A percentile compares a stretch with the other conserved stretches of the same genome.
phyloP scores from a whole-genome alignment of 208 protist genomes.

The Angomonas deanei region DNA sequence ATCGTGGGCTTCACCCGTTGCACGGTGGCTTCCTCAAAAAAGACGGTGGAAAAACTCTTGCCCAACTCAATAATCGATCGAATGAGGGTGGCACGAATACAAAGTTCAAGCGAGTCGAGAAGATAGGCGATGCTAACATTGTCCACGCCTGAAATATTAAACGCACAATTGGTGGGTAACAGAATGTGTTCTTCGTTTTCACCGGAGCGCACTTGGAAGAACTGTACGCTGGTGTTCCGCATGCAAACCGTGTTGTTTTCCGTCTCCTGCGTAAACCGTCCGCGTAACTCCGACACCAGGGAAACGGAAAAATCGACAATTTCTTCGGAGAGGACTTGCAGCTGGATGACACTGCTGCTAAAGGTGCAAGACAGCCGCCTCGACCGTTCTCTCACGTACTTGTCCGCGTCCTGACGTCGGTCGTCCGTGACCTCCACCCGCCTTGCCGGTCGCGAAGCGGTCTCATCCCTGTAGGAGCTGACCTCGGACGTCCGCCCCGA shows the following conservation, averaged over 20 bases:
- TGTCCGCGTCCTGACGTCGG: background rate
- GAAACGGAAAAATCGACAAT: constrained; percentile 47
- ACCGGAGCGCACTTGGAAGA: constrained; percentile 50
- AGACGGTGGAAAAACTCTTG: constrained; percentile 62
- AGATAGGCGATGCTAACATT: constrained; percentile 44
- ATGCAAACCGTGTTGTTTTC: constrained; percentile 36
- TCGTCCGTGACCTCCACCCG: too few species aligned
- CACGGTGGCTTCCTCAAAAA: constrained; percentile 47
- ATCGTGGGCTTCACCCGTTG: constrained; percentile 40
- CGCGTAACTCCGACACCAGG: constrained; percentile 30
- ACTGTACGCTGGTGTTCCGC: constrained; percentile 32
- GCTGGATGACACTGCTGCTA: constrained; percentile 24
- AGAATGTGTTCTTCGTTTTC: constrained; percentile 54
- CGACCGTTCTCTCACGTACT: constrained; percentile 17
- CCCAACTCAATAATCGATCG: constrained; percentile 58
- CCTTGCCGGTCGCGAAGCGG: too few species aligned
- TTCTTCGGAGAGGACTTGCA: constrained; percentile 68
- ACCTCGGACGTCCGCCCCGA: background rate
- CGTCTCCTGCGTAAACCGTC: constrained; percentile 35
- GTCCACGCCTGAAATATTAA: constrained; percentile 55
- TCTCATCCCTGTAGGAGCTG: background rate
- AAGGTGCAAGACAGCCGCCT: constrained; percentile 32
- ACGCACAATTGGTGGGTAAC: constrained; percentile 47
- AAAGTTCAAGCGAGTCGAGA: constrained; percentile 53
- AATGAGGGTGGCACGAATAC: constrained; percentile 49